Percentiles rank a stretch among this genome's conserved stretches.
These are phyloP conservation scores for Diplogelasinospora grovesii DNA, from an alignment of 495 filamentous ascomycete genomes.

Conservation along the genomic window DNA sequence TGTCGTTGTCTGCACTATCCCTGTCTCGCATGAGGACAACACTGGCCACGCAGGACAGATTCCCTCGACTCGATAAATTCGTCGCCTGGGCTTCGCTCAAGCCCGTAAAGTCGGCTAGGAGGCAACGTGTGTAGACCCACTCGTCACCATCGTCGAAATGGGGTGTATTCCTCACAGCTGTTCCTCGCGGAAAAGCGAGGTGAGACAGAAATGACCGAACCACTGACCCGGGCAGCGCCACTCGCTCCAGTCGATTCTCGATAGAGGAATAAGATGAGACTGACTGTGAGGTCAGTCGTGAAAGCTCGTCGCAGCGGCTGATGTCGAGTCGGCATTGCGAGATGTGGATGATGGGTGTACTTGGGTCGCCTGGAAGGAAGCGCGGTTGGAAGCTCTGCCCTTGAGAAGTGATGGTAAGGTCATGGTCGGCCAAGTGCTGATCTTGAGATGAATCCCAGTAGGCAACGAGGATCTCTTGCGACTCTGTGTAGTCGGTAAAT, in stretches of 20 bases:
- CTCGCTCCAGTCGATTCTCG: constrained; percentile 10
- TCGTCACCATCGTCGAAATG: constrained; percentile 25
- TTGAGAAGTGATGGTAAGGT: too few relatives aligned
- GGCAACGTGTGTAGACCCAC: constrained; percentile 24
- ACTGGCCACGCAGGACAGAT: constrained; percentile 26
- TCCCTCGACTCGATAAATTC: constrained; percentile 11
- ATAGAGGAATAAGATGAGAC: not conserved
- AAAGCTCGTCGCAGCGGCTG: not conserved
- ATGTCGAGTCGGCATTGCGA: constrained; percentile 9
- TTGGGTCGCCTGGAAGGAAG: not conserved
- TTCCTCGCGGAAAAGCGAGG: constrained; percentile 3
- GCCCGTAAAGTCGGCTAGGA: constrained; percentile 22
- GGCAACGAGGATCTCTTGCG: constrained; percentile 2
- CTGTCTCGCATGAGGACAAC: constrained; percentile 10
- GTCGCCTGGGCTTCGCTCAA: constrained; percentile 18
- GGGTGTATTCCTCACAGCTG: not conserved
- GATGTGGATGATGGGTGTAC: constrained; percentile 8
- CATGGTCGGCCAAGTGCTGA: not conserved
- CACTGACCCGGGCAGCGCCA: constrained; percentile 14
- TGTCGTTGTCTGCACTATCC: not conserved
- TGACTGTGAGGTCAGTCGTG: not conserved
- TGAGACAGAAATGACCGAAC: constrained; percentile 15
- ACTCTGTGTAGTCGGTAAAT: not conserved
- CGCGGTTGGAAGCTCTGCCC: not conserved
- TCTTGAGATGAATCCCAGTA: constrained; percentile 2